A percentile compares a stretch with the other conserved stretches of the same genome.
phyloP scores from a whole-genome alignment of 352 stramenopile genomes.

The Globisporangium viniferum region DNA sequence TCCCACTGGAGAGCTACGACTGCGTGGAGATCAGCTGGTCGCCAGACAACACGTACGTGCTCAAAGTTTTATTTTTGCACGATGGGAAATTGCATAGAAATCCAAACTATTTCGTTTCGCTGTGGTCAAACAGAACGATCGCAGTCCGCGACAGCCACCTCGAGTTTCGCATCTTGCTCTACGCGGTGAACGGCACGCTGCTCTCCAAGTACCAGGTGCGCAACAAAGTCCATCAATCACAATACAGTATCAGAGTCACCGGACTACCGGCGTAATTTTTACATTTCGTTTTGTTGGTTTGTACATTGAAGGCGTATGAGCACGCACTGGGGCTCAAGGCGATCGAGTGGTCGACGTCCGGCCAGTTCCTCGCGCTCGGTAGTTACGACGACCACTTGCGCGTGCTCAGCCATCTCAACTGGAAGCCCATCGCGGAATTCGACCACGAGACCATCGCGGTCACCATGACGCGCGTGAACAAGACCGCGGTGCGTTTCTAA shows the following conservation, averaged over 20 bases:
- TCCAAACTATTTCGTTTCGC: background rate
- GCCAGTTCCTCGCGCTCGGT: conserved; percentile 74
- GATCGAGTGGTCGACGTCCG: conserved; percentile 75
- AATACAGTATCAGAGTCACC: too few species aligned
- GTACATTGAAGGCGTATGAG: conserved; percentile 59
- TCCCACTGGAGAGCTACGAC: conserved; percentile 77
- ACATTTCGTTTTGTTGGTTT: background rate
- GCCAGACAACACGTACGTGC: conserved; percentile 59
- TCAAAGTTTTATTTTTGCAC: background rate
- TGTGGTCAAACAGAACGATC: conserved; percentile 36
- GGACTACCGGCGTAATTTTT: background rate
- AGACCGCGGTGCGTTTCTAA: conserved; percentile 21
- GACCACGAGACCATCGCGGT: conserved; percentile 61
- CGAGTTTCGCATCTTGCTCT: conserved; percentile 73
- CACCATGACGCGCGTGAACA: conserved; percentile 40
- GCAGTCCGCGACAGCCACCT: conserved; percentile 69
- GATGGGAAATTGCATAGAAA: background rate
- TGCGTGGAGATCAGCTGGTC: conserved; percentile 71
- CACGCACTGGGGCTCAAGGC: conserved; percentile 69
- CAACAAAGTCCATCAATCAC: background rate
- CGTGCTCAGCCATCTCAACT: conserved; percentile 74
- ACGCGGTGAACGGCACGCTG: conserved; percentile 57
- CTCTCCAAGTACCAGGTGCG: conserved; percentile 72
- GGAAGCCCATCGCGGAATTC: conserved; percentile 70
- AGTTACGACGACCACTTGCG: conserved; percentile 80